These are phyloP conservation scores for Zasmidium cellare DNA, from an alignment of 2,329 filamentous ascomycete genomes.

Conservation along the genomic window DNA sequence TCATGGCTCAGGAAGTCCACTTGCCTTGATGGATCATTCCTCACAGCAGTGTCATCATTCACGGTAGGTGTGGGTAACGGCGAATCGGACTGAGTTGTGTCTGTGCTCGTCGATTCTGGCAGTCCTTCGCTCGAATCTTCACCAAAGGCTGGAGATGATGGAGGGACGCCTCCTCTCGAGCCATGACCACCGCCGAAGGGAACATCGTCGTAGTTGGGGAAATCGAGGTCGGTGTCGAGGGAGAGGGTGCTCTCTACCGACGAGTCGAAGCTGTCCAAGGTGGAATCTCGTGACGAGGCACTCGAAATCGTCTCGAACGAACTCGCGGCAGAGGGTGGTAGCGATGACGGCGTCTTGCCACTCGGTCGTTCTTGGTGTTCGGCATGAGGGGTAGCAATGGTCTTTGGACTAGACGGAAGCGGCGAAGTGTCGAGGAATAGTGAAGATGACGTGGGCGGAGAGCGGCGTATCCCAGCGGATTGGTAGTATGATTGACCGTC, in stretches of 20 bases:
- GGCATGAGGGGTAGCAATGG: slow-evolving; percentile 32
- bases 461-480: slow-evolving; percentile 40
- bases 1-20: slow-evolving; percentile 95
- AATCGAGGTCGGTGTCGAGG: slow-evolving; percentile 48
- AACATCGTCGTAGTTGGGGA: slow-evolving; percentile 46
- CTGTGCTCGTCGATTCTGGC: slow-evolving; percentile 44
- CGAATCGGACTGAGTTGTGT: slow-evolving; percentile 59
- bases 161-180: slow-evolving; percentile 3
- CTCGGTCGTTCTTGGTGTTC: slow-evolving; percentile 37
- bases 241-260: slow-evolving; percentile 60
- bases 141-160: slow-evolving; percentile 9
- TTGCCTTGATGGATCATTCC: slow-evolving; percentile 75
- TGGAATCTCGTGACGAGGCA: slow-evolving; percentile 45
- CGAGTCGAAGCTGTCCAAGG: slow-evolving; percentile 51
- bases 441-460: slow-evolving; percentile 45
- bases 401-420: slow-evolving; percentile 32
- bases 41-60: slow-evolving; percentile 77
- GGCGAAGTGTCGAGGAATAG: slow-evolving; percentile 39
- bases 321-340: slow-evolving; percentile 30
- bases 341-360: slow-evolving; percentile 34
- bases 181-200: slow-evolving; percentile 21
- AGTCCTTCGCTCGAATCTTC: slow-evolving; percentile 24
- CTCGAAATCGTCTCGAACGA: slow-evolving; percentile 41
- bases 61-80: slow-evolving; percentile 61
- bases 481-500: slow-evolving; percentile 46